phyloP scores from a whole-genome alignment of 2,329 filamentous ascomycete genomes.

The Erysiphe pisi region DNA sequence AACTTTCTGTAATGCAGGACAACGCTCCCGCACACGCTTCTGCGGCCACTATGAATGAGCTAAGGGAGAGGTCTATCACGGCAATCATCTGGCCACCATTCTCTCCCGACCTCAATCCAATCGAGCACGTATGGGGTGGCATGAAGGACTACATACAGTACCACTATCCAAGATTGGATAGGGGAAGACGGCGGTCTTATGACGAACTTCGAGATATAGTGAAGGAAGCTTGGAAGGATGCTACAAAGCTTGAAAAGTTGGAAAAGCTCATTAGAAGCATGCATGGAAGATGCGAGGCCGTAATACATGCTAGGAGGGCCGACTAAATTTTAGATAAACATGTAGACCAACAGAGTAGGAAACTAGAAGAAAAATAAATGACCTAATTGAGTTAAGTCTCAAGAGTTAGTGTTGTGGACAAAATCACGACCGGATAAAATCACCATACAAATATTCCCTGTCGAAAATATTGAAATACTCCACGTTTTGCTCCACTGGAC shows the following conservation, averaged over 20 bases:
- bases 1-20: not conserved
- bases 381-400: not conserved
- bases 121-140: not conserved
- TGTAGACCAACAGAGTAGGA: not conserved
- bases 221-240: not conserved
- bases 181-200: not conserved
- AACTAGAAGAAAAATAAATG: too few relatives aligned
- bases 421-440: not conserved
- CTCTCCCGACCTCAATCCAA: not conserved
- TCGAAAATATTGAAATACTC: not conserved
- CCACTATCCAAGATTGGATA: not conserved
- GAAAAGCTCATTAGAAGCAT: too few relatives aligned
- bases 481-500: too few relatives aligned
- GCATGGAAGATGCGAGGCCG: not conserved
- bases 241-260: not conserved
- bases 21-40: not conserved
- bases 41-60: not conserved
- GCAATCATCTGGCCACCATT: not conserved
- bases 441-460: not conserved
- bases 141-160: not conserved
- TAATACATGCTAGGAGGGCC: not conserved
- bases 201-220: not conserved
- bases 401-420: not conserved
- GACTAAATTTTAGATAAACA: not conserved
- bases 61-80: not conserved